Conservation (phyloP, 371 early-diverging fungal species). For the Apophysomyces sp. region DNA sequence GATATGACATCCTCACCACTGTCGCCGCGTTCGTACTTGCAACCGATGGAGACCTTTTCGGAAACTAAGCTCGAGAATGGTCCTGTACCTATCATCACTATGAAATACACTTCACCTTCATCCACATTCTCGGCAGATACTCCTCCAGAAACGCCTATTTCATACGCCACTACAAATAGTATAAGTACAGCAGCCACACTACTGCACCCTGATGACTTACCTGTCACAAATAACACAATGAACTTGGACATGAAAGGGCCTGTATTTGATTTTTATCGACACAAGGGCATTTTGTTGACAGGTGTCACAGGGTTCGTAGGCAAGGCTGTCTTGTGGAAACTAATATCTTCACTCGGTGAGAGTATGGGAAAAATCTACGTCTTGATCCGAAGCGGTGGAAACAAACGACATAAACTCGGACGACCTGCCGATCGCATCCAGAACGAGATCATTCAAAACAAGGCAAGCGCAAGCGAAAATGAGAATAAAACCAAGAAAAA, state of each 20-base stretch:
- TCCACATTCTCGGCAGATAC: not conserved
- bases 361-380: constrained; percentile 41
- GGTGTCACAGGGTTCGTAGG: constrained; percentile 67
- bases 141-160: not conserved
- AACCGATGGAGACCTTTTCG: not conserved
- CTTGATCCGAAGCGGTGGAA: constrained; percentile 46
- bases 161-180: not conserved
- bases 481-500: no score
- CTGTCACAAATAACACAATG: no score
- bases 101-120: not conserved
- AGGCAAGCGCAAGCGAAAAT: constrained; percentile 33
- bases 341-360: constrained; percentile 36
- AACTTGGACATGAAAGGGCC: no score
- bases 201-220: no score
- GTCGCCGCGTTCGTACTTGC: no score
- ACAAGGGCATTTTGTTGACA: constrained; percentile 51
- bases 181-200: not conserved
- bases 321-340: constrained; percentile 57
- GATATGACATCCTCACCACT: no score
- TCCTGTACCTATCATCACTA: not conserved
- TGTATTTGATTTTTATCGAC: constrained; percentile 29
- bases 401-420: constrained; percentile 47
- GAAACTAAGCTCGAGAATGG: not conserved
- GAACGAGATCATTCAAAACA: constrained; percentile 44
- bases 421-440: constrained; percentile 42